Conservation (phyloP, 2,329 filamentous ascomycete species). For the Ophiostoma quercus region DNA sequence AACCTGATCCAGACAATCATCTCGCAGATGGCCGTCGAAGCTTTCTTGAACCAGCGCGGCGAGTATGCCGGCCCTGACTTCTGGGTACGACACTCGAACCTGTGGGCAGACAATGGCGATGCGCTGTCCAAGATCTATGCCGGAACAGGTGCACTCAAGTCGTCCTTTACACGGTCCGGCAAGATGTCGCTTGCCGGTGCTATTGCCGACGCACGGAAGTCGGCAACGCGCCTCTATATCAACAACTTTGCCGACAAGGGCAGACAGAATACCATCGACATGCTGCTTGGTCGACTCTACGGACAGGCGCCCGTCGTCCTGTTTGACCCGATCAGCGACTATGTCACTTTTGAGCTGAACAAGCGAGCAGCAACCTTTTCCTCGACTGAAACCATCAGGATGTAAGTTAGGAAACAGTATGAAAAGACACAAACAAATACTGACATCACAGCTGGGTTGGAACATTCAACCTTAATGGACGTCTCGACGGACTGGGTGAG, state of each 20-base stretch:
- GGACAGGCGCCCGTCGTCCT: constrained; percentile 79
- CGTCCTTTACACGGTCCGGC: constrained; percentile 86
- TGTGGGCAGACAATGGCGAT: constrained; percentile 98
- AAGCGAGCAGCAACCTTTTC: constrained; percentile 69
- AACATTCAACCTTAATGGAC: constrained; percentile 93
- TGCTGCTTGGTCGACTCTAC: constrained; percentile 78
- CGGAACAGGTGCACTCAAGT: constrained; percentile 90
- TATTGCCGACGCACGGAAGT: constrained; percentile 92
- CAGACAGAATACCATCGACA: constrained; percentile 89
- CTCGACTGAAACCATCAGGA: constrained; percentile 64
- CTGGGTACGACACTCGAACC: constrained; percentile 82
- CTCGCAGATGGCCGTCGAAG: constrained; percentile 84
- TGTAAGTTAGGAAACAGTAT: constrained; percentile 44
- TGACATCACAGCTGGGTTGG: constrained; percentile 53
- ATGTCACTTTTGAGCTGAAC: constrained; percentile 69
- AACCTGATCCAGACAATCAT: constrained; percentile 95
- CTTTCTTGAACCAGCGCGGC: constrained; percentile 69
- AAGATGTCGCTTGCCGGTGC: constrained; percentile 95
- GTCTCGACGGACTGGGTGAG: constrained; percentile 67
- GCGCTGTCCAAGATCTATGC: constrained; percentile 92
- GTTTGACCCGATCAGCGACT: constrained; percentile 92
- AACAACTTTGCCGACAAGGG: constrained; percentile 97
- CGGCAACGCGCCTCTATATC: constrained; percentile 87
- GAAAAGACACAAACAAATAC: neutral
- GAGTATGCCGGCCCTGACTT: constrained; percentile 71